Evolutionary conservation across 2,329 filamentous ascomycete genomes (phyloP), one percentile per base, ranked within the genome.

Genomic region (Scytalidium sp.): DNA sequence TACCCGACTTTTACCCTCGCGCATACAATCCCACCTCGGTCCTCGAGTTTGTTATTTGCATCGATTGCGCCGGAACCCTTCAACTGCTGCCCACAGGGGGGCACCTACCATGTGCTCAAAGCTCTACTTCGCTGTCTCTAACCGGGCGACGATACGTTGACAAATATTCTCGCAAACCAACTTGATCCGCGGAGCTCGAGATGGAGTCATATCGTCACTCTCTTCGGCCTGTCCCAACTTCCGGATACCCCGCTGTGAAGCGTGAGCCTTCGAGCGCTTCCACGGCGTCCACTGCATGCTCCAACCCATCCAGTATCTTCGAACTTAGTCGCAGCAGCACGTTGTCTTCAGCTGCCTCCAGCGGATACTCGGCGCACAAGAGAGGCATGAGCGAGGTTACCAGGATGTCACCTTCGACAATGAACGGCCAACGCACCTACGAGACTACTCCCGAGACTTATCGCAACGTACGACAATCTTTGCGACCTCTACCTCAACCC

Each of bases 351-450:
- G 78, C 83, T 55, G 79, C 79, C n/a, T 90, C 88, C 27, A 83
- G 81, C 65, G 75, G 74, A 42, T 80, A 70, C 55, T 51, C 66
- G 68, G 76, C 78, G 44, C 89, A 93, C 64, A 87, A 84, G 67
- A 83, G 90, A 65, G 88, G 88, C 53, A 79, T 84, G 67, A 93
- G 88, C 70, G 88, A 94, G 74, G 80, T 80, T 50, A 77, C 78
- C 52, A 75, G 75, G 41, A 78, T 83, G 63, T 65, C 76, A 58
- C 69, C 75, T 52, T 70, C 78, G 57, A 64, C 74, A 68, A 67
- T 76, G 64, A 71, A 75, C 67, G 67, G 44, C 21, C 60, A 50
- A 66, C 69, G 64, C 8, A 66, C 59, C 32, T 54, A 69, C 50
- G 68, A 72, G 40, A 62, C 65, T 29, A 78, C 71, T 53, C 75